Percentiles rank a stretch among this genome's conserved stretches.
Conservation (phyloP, 176 grass and related monocot genomes). For the Musa beccarii region DNA sequence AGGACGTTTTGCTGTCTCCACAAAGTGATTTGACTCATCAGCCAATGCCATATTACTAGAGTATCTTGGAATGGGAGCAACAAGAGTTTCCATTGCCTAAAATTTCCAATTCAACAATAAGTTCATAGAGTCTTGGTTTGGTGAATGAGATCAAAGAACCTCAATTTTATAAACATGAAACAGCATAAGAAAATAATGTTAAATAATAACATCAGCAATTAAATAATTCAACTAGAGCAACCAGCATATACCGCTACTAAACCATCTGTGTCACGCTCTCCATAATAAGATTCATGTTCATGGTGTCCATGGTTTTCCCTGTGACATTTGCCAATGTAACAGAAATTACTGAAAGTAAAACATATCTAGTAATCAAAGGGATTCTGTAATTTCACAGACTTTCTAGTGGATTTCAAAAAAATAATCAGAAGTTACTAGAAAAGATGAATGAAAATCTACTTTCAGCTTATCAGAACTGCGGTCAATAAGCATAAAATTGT, state of each 20-base stretch:
- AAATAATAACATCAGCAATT: neutral
- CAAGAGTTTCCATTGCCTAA: slow-evolving; percentile 91
- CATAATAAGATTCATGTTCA: slow-evolving; percentile 99
- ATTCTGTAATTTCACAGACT: neutral
- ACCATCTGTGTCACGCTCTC: slow-evolving; percentile 94
- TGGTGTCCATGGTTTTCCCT: slow-evolving; percentile 92
- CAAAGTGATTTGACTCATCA: slow-evolving; percentile 61
- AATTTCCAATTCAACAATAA: neutral
- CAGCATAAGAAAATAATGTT: neutral
- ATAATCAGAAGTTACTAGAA: neutral
- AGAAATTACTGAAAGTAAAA: slow-evolving; percentile 12
- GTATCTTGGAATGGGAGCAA: slow-evolving; percentile 75
- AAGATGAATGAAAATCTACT: neutral
- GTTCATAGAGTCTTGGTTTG: slow-evolving; percentile 23
- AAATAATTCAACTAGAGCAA: neutral
- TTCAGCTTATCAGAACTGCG: neutral
- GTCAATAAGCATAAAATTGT: neutral
- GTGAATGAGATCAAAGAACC: neutral
- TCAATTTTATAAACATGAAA: neutral
- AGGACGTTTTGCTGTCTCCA: slow-evolving; percentile 57
- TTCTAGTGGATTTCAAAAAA: too few relatives aligned
- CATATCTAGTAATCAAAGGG: slow-evolving; percentile 11
- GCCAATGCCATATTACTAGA: slow-evolving; percentile 48
- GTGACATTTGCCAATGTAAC: slow-evolving; percentile 12
- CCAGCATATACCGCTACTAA: slow-evolving; percentile 71